These are phyloP conservation scores for Eleusine indica DNA, from an alignment of 176 grass and related monocot species.

Conservation along the genomic window DNA sequence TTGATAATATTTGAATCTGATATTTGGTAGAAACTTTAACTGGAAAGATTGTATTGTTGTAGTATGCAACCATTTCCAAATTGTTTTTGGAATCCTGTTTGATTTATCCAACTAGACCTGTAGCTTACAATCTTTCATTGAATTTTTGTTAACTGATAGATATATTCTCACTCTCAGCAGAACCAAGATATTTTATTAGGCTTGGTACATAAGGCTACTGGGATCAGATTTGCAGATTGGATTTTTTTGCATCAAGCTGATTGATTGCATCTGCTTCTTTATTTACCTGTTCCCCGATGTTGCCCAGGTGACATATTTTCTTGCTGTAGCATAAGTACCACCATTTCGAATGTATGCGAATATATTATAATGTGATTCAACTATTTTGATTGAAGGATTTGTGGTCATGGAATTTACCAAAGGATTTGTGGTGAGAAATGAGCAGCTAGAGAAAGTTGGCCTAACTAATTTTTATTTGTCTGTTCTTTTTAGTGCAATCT, in stretches of 20 bases:
- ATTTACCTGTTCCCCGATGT: conserved; percentile 72
- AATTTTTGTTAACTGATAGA: conserved; percentile 34
- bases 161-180: conserved; percentile 57
- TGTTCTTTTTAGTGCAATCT: conserved; percentile 86
- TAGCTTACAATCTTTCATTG: conserved; percentile 4
- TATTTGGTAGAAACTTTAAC: no score
- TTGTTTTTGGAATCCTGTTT: not conserved
- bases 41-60: not conserved
- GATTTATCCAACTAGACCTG: conserved; percentile 14
- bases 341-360: conserved; percentile 13
- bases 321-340: not conserved
- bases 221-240: conserved; percentile 66
- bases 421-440: conserved; percentile 60
- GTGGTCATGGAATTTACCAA: conserved; percentile 62
- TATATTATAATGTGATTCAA: conserved; percentile 10
- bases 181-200: conserved; percentile 57
- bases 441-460: conserved; percentile 52
- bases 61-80: not conserved
- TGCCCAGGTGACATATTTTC: conserved; percentile 66
- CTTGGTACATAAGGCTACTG: conserved; percentile 60
- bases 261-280: conserved; percentile 77
- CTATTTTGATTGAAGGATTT: conserved; percentile 54
- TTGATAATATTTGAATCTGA: not conserved
- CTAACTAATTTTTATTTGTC: conserved; percentile 59
- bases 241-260: conserved; percentile 67